Evolutionary conservation across 257 asterid species (phyloP), one percentile per base, ranked within the genome.

Genomic region (Solanum virginianum): DNA sequence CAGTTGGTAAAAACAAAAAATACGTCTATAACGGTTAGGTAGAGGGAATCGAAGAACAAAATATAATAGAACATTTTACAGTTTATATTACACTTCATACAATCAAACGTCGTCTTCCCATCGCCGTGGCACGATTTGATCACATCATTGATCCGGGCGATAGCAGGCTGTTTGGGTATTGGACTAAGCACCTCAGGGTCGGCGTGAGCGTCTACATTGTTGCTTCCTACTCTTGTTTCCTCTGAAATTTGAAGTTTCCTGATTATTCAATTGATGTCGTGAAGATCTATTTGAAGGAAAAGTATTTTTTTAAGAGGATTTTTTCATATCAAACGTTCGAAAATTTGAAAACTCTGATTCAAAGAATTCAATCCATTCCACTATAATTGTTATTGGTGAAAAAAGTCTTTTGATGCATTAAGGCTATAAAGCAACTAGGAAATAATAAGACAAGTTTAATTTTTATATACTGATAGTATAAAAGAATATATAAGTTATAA

Each of bases 321-420:
- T n/a, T 29, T 24, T 14, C 7, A 1, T 29, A 63, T 9, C 2
- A 7, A 29, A 0, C 2, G 1, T 4, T 66, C 2, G 3, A 66
- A 18, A 18, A 66, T 2, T 3, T 1, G 0, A 1, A 1, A 0
- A 1, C 2, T 66, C 20, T 14, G 7, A 0, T 66, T 22, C 1
- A 5, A 66, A 11, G 3, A 10, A 15, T 66, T 32, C 0, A 32
- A 66, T 32, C 4, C 7, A 4, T 32, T 1, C 10, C 20, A 29
- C 7, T 8, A 16, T 8, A 29, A 29, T 32, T 17, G 8, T 17
- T 16, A 8, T 16, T 15, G 15, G 51, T 69, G 26, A 17, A 69
- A 36, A 6, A 17, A 69, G 53, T 69, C 26, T 68, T 68, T 36
- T 68, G 24, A 68, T 36, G 72, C n/a, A 65, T 7, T 29, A 29